These are phyloP conservation scores for Rasamsonia emersonii DNA, from an alignment of 2,329 filamentous ascomycete genomes.

Conservation along the genomic window DNA sequence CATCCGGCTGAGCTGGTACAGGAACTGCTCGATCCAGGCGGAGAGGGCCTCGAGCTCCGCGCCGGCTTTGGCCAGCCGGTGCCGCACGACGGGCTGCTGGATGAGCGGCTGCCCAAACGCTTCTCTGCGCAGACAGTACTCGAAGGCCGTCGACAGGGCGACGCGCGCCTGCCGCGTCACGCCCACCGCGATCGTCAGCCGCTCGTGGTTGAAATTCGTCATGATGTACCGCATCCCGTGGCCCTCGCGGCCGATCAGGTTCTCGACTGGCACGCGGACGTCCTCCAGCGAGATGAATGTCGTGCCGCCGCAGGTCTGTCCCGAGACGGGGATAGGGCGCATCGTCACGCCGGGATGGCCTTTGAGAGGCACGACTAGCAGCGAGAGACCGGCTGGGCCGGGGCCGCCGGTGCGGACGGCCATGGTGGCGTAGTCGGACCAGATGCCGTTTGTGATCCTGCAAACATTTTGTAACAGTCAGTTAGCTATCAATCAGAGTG, in stretches of 20 bases:
- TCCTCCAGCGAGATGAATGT: constrained; percentile 71
- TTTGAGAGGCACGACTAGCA: constrained; percentile 64
- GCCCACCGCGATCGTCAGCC: constrained; percentile 57
- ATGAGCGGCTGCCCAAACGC: constrained; percentile 61
- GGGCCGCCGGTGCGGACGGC: constrained; percentile 64
- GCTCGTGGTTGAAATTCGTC: constrained; percentile 75
- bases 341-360: constrained; percentile 57
- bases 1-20: constrained; percentile 59
- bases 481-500: background rate
- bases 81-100: constrained; percentile 65
- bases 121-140: constrained; percentile 57
- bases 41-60: constrained; percentile 60
- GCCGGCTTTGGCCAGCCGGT: constrained; percentile 62
- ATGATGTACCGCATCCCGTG: constrained; percentile 66
- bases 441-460: constrained; percentile 63
- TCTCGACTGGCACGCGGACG: constrained; percentile 61
- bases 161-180: constrained; percentile 55
- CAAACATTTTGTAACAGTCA: constrained; percentile 1
- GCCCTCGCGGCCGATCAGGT: constrained; percentile 62
- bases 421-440: constrained; percentile 60
- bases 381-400: constrained; percentile 53
- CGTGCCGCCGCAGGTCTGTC: constrained; percentile 56
- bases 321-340: constrained; percentile 58
- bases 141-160: constrained; percentile 51
- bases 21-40: constrained; percentile 65